These are phyloP conservation scores for Buddleja alternifolia DNA, from an alignment of 257 asterid genomes.

Conservation along the genomic window DNA sequence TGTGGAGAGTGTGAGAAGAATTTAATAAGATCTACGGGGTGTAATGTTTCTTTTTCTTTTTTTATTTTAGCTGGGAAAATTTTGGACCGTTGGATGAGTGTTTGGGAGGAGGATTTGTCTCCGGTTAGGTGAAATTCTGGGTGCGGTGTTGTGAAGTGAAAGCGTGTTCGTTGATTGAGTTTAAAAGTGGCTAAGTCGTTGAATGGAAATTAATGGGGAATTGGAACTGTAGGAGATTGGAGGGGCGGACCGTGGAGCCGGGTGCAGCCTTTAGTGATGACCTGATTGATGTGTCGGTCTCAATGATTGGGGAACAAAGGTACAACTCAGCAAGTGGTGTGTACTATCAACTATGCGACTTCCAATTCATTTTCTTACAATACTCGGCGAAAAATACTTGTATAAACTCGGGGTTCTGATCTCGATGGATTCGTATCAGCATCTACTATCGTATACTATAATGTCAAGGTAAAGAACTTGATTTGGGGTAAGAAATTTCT, in stretches of 20 bases:
- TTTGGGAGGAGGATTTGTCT: conserved; percentile 23
- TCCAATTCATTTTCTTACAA: background rate
- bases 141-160: background rate
- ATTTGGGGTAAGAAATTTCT: no score
- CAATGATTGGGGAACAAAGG: conserved; percentile 28
- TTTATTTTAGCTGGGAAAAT: background rate
- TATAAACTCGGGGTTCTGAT: no score
- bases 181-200: background rate
- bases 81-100: conserved; percentile 20
- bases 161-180: background rate
- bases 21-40: conserved; percentile 13
- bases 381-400: no score
- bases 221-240: conserved; percentile 7
- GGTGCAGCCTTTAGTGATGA: background rate
- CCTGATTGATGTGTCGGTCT: conserved; percentile 24
- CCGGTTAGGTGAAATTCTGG: conserved; percentile 18
- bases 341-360: background rate
- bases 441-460: no score
- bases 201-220: no score
- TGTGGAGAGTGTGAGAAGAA: conserved; percentile 8
- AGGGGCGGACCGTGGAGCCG: conserved; percentile 20
- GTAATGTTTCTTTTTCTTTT: background rate
- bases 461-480: no score
- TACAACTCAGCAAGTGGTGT: conserved; percentile 23
- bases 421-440: no score